Evolutionary conservation across 805 yeast species (phyloP).

Genomic region (Kluyveromyces wickerhamii): DNA sequence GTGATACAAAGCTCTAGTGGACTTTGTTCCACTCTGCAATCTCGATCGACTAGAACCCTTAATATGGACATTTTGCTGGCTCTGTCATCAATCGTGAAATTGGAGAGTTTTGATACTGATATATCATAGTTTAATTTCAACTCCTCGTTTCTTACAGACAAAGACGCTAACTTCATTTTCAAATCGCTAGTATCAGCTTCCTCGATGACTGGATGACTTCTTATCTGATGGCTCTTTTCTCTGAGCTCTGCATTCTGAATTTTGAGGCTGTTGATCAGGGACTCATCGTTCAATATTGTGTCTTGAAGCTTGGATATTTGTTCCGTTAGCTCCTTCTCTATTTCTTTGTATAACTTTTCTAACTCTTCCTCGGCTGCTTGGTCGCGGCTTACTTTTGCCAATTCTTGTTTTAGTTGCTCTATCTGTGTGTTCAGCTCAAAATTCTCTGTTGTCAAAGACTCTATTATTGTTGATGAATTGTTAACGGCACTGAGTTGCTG

Average conservation of each 20-base stretch:
- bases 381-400: slow-evolving; percentile 32
- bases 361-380: slow-evolving; percentile 32
- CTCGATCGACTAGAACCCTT: background rate
- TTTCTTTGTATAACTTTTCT: slow-evolving; percentile 40
- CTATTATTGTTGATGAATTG: slow-evolving; percentile 29
- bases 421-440: slow-evolving; percentile 31
- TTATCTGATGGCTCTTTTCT: no score
- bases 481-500: slow-evolving; percentile 23
- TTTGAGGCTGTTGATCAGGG: background rate
- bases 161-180: no score
- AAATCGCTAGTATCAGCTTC: no score
- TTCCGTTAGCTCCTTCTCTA: slow-evolving; percentile 37
- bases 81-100: background rate
- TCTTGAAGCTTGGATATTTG: slow-evolving; percentile 30
- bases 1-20: background rate
- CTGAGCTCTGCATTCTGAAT: no score
- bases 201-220: no score
- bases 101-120: background rate
- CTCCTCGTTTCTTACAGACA: background rate
- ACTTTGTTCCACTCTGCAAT: background rate
- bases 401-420: slow-evolving; percentile 27
- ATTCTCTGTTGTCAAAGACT: slow-evolving; percentile 32
- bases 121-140: background rate
- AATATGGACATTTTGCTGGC: background rate
- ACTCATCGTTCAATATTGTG: slow-evolving; percentile 2